Percentiles rank a stretch among this genome's conserved stretches.
phyloP scores from a whole-genome alignment of 805 yeast species.

The Kodamaea fukazawae region DNA sequence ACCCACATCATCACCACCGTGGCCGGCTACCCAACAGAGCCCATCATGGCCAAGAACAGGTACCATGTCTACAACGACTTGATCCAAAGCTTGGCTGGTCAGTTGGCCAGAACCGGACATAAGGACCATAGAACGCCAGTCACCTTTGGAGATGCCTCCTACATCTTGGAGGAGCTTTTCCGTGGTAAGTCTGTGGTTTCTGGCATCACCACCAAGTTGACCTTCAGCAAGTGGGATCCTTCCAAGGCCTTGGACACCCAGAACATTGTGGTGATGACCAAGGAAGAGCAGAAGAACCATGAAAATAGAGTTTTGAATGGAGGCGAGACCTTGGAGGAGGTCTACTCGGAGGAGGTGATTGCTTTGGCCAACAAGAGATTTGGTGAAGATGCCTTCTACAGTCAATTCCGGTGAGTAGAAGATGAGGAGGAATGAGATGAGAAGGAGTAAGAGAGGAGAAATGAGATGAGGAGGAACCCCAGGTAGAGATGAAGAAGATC shows the following conservation, averaged over 20 bases:
- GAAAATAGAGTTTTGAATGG: slow-evolving; percentile 74
- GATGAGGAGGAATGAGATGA: too few relatives aligned
- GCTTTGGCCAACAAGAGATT: slow-evolving; percentile 61
- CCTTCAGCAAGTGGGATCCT: slow-evolving; percentile 85
- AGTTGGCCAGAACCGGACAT: slow-evolving; percentile 74
- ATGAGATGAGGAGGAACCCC: too few relatives aligned
- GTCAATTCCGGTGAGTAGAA: slow-evolving; percentile 40
- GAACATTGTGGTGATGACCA: slow-evolving; percentile 84
- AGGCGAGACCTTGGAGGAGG: slow-evolving; percentile 57
- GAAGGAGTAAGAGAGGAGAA: too few relatives aligned
- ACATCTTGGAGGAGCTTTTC: slow-evolving; percentile 86
- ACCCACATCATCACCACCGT: slow-evolving; percentile 75
- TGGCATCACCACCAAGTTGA: slow-evolving; percentile 73
- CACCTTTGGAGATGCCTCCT: slow-evolving; percentile 69
- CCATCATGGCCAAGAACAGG: slow-evolving; percentile 86
- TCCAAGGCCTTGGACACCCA: slow-evolving; percentile 59
- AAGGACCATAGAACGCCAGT: slow-evolving; percentile 74
- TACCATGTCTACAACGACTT: slow-evolving; percentile 81
- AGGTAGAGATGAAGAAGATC: too few relatives aligned
- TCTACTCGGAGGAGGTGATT: slow-evolving; percentile 60
- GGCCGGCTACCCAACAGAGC: slow-evolving; percentile 88
- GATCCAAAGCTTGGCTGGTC: slow-evolving; percentile 81
- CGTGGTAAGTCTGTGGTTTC: slow-evolving; percentile 90
- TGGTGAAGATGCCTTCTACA: slow-evolving; percentile 71
- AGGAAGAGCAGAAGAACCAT: slow-evolving; percentile 79